Evolutionary conservation across 345 rosid species (phyloP).

Genomic region (Crucihimalaya himalaica): DNA sequence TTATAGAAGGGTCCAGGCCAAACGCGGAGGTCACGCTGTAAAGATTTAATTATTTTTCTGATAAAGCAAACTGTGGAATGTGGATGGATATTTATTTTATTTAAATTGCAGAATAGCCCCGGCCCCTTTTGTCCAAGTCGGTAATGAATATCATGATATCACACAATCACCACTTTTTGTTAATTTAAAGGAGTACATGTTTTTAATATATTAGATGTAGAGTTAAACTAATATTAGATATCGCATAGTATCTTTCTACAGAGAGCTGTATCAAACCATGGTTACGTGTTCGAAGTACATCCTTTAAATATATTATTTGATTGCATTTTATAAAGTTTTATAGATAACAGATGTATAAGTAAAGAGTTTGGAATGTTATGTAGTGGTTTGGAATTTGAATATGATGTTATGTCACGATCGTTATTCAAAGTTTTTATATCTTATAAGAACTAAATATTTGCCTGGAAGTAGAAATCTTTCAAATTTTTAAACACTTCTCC

Average conservation of each 20-base stretch:
- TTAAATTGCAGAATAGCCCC: constrained; percentile 1
- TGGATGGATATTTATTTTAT: neutral
- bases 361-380: neutral
- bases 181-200: neutral
- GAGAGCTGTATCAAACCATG: constrained; percentile 22
- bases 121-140: constrained; percentile 25
- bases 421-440: neutral
- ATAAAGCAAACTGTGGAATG: neutral
- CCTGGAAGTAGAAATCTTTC: neutral
- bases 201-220: neutral
- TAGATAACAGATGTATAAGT: neutral
- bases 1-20: constrained; percentile 35
- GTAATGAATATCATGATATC: constrained; percentile 17
- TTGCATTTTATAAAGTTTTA: neutral
- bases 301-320: neutral
- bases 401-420: neutral
- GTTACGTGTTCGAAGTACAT: constrained; percentile 24
- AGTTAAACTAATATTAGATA: neutral
- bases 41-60: constrained; percentile 12
- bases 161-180: neutral
- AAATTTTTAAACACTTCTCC: neutral
- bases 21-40: constrained; percentile 42
- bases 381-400: neutral
- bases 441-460: neutral
- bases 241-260: neutral